Evolutionary conservation across 2,329 filamentous ascomycete species (phyloP).

Genomic region (Botrytis galanthina): DNA sequence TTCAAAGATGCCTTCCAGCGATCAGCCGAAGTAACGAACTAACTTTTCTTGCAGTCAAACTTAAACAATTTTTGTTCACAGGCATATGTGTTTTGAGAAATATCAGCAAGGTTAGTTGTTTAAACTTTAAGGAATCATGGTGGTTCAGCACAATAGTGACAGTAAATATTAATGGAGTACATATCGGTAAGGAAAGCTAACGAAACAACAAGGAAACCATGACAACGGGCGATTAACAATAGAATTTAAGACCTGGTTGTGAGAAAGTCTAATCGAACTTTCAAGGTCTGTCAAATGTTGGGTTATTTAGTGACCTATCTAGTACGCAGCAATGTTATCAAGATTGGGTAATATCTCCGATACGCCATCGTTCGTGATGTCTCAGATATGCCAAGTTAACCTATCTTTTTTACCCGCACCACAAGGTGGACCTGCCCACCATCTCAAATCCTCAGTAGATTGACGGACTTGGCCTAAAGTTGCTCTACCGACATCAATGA

Average conservation of each 20-base stretch:
- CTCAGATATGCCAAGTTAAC: slow-evolving; percentile 11
- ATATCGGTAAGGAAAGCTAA: background rate
- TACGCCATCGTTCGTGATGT: slow-evolving; percentile 10
- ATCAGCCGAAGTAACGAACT: slow-evolving; percentile 3
- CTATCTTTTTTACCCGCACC: slow-evolving; percentile 4
- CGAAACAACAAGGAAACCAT: background rate
- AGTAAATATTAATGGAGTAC: background rate
- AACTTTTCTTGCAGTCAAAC: background rate
- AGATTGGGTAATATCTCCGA: slow-evolving; percentile 19
- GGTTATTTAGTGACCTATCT: background rate
- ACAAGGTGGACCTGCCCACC: background rate
- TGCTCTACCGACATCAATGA: slow-evolving; percentile 7
- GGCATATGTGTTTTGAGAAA: background rate
- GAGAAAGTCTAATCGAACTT: background rate
- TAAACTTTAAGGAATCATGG: background rate
- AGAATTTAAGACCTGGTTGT: background rate
- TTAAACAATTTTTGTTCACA: background rate
- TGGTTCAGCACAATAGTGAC: background rate
- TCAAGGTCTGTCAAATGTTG: background rate
- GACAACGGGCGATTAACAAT: background rate
- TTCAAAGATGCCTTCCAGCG: background rate
- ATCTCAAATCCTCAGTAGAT: slow-evolving; percentile 8
- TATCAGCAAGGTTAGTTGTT: background rate
- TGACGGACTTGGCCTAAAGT: slow-evolving; percentile 14
- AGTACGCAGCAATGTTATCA: background rate